phyloP scores from a whole-genome alignment of 352 stramenopile genomes.

The Phytopythium mirpurense region DNA sequence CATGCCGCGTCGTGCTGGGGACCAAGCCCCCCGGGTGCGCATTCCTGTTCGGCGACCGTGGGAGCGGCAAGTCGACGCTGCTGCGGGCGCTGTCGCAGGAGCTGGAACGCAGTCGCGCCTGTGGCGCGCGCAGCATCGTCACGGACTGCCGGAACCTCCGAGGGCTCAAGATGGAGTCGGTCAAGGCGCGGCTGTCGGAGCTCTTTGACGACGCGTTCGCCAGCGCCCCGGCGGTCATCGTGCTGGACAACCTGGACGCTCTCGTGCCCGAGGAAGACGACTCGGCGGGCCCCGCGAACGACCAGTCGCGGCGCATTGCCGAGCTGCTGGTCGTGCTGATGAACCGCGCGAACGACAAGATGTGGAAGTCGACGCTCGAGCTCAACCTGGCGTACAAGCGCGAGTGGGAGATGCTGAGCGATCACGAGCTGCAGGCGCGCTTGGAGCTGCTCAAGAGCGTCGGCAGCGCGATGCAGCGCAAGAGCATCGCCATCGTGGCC shows the following conservation, averaged over 20 bases:
- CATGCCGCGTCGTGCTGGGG: conserved; percentile 52
- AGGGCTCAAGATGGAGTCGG: conserved; percentile 83
- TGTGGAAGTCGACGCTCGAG: conserved; percentile 56
- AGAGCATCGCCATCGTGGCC: conserved; percentile 64
- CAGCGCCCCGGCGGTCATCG: conserved; percentile 54
- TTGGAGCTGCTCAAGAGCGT: conserved; percentile 40
- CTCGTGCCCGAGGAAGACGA: conserved; percentile 79
- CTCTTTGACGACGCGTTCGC: conserved; percentile 43
- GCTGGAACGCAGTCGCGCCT: conserved; percentile 21
- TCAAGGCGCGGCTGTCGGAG: conserved; percentile 59
- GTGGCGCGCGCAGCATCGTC: conserved; percentile 35
- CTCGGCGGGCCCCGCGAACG: conserved; percentile 58
- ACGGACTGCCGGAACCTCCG: conserved; percentile 70
- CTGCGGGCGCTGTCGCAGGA: conserved; percentile 40
- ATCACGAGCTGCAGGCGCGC: conserved; percentile 13
- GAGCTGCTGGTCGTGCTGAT: conserved; percentile 66
- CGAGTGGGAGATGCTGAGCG: conserved; percentile 17
- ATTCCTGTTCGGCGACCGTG: conserved; percentile 66
- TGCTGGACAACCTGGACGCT: conserved; percentile 84
- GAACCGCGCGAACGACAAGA: conserved; percentile 39
- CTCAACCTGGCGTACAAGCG: conserved; percentile 50
- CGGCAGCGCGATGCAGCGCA: conserved; percentile 51
- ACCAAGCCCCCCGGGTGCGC: conserved; percentile 51
- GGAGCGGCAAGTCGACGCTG: conserved; percentile 78
- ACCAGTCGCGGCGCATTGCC: conserved; percentile 83